phyloP scores from a whole-genome alignment of 139 green algal genomes.

The Deuterostichococcus epilithicus region DNA sequence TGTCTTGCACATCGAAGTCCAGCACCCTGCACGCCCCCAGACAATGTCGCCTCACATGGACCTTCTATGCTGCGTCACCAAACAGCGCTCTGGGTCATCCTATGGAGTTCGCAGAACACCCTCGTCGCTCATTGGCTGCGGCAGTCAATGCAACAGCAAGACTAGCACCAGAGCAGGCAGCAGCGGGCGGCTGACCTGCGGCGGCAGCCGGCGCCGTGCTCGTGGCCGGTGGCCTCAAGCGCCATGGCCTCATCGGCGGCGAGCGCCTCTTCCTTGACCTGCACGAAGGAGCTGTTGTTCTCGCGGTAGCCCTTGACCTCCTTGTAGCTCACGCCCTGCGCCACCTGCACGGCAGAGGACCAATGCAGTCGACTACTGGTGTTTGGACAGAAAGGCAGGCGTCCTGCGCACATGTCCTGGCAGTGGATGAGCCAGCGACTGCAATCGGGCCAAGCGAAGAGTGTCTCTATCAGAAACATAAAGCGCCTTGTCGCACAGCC shows the following conservation, averaged over 20 bases:
- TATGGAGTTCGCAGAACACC: neutral
- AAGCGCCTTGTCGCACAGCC: too few relatives aligned
- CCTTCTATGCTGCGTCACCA: neutral
- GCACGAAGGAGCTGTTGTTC: slow-evolving; percentile 31
- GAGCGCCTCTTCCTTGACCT: slow-evolving; percentile 30
- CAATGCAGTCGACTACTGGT: too few relatives aligned
- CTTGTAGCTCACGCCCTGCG: slow-evolving; percentile 30
- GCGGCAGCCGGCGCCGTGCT: neutral
- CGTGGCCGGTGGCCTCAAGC: slow-evolving; percentile 20
- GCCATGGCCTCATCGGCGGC: slow-evolving; percentile 41
- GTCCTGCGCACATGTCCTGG: too few relatives aligned
- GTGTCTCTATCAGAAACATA: too few relatives aligned
- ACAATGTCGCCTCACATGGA: neutral
- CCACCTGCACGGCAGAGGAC: slow-evolving; percentile 39
- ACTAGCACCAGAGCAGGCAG: neutral
- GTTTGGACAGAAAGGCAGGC: too few relatives aligned
- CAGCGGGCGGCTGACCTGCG: neutral
- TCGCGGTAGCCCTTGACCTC: slow-evolving; percentile 17
- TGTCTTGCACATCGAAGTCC: slow-evolving; percentile 43
- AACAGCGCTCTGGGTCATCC: neutral
- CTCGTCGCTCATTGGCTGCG: neutral
- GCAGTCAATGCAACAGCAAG: neutral
- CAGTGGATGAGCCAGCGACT: too few relatives aligned
- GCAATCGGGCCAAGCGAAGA: too few relatives aligned
- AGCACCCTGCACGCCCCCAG: slow-evolving; percentile 33